phyloP scores from a whole-genome alignment of 1,284 basidiomycete species.

The Rhodotorula glutinis region DNA sequence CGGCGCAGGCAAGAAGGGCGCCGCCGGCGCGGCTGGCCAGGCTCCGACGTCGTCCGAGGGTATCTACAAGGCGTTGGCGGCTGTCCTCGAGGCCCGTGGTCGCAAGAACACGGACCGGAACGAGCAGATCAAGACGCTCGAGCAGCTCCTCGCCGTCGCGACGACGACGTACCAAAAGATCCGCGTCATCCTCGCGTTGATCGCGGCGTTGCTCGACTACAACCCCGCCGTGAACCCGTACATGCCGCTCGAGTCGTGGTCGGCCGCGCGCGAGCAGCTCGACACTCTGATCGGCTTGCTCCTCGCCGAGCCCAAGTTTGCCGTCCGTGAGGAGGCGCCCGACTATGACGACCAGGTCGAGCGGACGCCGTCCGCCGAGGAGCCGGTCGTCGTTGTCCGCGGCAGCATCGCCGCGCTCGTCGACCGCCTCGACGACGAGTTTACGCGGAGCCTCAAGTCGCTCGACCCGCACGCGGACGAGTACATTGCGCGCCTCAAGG shows the following conservation, averaged over 20 bases:
- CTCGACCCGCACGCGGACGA: conserved; percentile 98
- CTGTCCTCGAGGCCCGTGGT: conserved; percentile 90
- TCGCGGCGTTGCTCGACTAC: conserved; percentile 96
- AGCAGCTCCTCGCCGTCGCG: conserved; percentile 78
- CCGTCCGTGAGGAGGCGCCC: conserved; percentile 73
- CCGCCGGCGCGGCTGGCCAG: conserved; percentile 74
- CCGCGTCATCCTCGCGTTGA: conserved; percentile 85
- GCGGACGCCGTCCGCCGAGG: conserved; percentile 66
- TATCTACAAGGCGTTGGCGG: conserved; percentile 88
- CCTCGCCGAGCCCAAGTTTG: conserved; percentile 66
- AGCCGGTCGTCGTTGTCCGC: conserved; percentile 73
- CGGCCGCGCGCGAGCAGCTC: conserved; percentile 79
- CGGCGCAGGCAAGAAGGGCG: conserved; percentile 51
- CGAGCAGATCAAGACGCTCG: conserved; percentile 88
- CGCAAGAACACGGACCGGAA: conserved; percentile 98
- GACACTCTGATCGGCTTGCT: conserved; percentile 81
- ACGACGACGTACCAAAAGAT: conserved; percentile 86
- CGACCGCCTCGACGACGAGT: conserved; percentile 96
- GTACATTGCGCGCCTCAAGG: conserved; percentile 92
- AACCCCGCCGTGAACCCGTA: conserved; percentile 70
- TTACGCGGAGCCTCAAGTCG: conserved; percentile 95
- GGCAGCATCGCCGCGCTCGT: conserved; percentile 92
- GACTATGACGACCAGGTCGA: conserved; percentile 93
- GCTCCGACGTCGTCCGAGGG: conserved; percentile 71
- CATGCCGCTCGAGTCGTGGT: conserved; percentile 93